Evolutionary conservation across 2,329 filamentous ascomycete genomes (phyloP).

Genomic region (Calycina herbarum): DNA sequence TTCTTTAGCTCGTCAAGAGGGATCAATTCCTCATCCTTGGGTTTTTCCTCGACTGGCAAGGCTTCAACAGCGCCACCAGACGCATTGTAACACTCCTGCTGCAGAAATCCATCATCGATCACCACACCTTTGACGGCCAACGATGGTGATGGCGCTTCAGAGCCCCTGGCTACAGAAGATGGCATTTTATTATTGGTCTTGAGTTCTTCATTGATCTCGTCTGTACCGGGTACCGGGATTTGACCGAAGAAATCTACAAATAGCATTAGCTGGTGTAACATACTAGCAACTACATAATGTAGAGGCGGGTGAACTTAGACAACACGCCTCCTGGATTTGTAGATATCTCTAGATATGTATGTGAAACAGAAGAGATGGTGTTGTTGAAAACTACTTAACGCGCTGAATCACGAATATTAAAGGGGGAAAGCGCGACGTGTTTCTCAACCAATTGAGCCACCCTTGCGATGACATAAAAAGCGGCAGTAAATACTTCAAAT

Average conservation of each 20-base stretch:
- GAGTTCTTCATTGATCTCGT: neutral
- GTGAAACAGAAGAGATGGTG: too few relatives aligned
- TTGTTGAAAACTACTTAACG: neutral
- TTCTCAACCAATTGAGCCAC: neutral
- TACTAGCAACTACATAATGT: too few relatives aligned
- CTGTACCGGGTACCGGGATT: too few relatives aligned
- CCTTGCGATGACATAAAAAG: neutral
- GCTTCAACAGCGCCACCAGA: neutral
- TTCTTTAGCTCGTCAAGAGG: neutral
- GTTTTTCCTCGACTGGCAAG: neutral
- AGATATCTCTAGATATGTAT: too few relatives aligned
- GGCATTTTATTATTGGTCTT: neutral
- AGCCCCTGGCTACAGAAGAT: neutral
- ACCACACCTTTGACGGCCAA: neutral
- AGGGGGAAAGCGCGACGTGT: neutral
- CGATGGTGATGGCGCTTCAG: neutral
- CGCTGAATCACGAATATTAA: neutral
- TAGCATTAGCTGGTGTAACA: too few relatives aligned
- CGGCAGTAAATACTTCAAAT: too few relatives aligned
- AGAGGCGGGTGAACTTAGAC: too few relatives aligned
- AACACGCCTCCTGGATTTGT: too few relatives aligned
- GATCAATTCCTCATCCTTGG: neutral
- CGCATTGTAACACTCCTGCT: neutral
- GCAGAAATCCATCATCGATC: neutral
- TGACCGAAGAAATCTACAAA: too few relatives aligned